Base-by-base conservation (phyloP, 2,329 filamentous ascomycete genomes). In the Tolypocladium nubicola region DNA sequence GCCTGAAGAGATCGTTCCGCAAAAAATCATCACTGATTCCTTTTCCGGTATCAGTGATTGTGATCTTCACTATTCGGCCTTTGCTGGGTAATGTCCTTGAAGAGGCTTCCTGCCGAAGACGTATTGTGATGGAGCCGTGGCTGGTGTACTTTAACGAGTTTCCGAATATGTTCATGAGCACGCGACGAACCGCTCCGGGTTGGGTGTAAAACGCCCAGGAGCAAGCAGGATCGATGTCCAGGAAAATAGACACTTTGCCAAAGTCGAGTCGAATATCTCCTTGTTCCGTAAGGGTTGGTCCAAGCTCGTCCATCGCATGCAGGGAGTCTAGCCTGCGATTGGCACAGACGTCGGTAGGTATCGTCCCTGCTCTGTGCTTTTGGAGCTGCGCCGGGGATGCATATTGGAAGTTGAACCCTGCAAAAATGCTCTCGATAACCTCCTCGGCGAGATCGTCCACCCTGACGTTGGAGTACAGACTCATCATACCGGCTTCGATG, bases 1-100 rank as follows among this genome's bases (percentile, higher is more conserved):
- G 82, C 0, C 78, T 81, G 64, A 85, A 89, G 0, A 88, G 68
- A 16, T 78, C 76, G 10, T 81, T 78, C 23, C 79, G 75, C 13
- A 88, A 70, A 61, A 83, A 89, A 11, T 86, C 81, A 7, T 80
- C 73, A 0, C 79, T 79, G 39, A 89, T 89, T 1, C 86, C 87
- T 50, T 77, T 78, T 1, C 86, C 87, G 0, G 86, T 85, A 62
- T 89, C 86, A 0, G 75, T 73, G 1, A 89, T 79, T 0, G 74
- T 79, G 7, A 85, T 63, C 0, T 62, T 66, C 4, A 71, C 61
- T 11, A 60, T 57, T 8, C 59, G 55, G 19, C 63, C 58, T 0
- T 56, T 58, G 8, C 50, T 58, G 1, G 39, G 41, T 4, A 37
- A 16, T 4, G 41, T 56, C 58, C 23, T 55, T 13, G 40, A 50